phyloP scores from a whole-genome alignment of 495 filamentous ascomycete genomes.

The Penicillium cinerascens region DNA sequence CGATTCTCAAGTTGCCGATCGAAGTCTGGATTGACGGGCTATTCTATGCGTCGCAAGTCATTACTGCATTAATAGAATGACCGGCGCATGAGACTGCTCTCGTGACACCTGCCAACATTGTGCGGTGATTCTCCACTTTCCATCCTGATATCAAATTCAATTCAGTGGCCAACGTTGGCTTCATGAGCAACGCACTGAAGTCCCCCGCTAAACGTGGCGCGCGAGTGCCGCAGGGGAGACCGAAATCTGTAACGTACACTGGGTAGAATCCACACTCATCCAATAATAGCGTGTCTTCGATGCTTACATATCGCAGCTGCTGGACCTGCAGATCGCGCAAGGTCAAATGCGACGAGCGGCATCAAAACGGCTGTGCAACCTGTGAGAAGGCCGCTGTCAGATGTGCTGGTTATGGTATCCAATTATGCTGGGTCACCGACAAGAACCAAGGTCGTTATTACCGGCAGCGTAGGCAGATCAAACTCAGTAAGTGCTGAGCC shows the following conservation, averaged over 20 bases:
- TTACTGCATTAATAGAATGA: no score
- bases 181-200: not conserved
- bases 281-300: no score
- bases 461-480: not conserved
- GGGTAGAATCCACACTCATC: constrained; percentile 1
- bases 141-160: no score
- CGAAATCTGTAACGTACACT: constrained; percentile 6
- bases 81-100: no score
- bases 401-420: constrained; percentile 7
- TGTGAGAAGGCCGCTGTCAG: constrained; percentile 1
- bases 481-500: constrained; percentile 1
- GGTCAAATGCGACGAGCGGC: constrained; percentile 11
- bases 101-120: no score
- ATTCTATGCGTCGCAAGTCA: no score
- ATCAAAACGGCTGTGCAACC: constrained; percentile 4
- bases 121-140: no score
- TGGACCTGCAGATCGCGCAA: constrained; percentile 12
- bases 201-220: not conserved
- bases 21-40: no score
- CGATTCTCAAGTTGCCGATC: no score
- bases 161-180: no score
- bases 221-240: not conserved
- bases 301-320: not conserved
- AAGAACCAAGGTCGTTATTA: not conserved
- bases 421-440: constrained; percentile 2